Evolutionary conservation across 2,329 filamentous ascomycete genomes (phyloP).

Genomic region (Beauveria sp.): DNA sequence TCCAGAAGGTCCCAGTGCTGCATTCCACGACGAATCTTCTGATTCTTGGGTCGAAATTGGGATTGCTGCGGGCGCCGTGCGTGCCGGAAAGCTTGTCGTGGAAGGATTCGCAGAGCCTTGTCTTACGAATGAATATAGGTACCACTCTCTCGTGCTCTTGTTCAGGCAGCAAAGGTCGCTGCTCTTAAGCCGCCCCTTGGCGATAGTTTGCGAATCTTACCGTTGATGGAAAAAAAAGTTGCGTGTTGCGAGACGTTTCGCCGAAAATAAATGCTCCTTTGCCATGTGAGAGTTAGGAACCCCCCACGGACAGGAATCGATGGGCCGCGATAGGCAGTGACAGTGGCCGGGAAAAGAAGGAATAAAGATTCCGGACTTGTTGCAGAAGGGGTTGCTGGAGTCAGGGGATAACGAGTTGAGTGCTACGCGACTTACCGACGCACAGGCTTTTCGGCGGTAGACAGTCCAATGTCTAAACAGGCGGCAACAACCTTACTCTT

Average conservation of each 20-base stretch:
- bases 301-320: too few species aligned
- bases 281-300: too few species aligned
- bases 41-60: neutral
- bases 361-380: neutral
- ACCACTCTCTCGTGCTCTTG: too few species aligned
- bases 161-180: too few species aligned
- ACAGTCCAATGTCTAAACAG: neutral
- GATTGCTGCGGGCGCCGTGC: neutral
- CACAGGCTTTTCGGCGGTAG: neutral
- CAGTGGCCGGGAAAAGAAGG: too few species aligned
- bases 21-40: neutral
- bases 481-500: constrained; percentile 4
- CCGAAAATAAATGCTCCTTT: too few species aligned
- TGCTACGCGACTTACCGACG: neutral
- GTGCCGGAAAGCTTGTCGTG: neutral
- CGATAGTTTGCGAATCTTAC: too few species aligned
- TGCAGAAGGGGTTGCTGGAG: neutral
- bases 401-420: neutral
- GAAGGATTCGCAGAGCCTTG: neutral
- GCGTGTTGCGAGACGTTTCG: too few species aligned
- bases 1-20: neutral
- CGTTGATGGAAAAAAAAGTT: too few species aligned
- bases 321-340: too few species aligned
- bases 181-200: too few species aligned
- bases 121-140: too few species aligned